Evolutionary conservation across 148 eudicot species (phyloP), one percentile per base, ranked within the genome.

Genomic region (Rhododendron simsii): DNA sequence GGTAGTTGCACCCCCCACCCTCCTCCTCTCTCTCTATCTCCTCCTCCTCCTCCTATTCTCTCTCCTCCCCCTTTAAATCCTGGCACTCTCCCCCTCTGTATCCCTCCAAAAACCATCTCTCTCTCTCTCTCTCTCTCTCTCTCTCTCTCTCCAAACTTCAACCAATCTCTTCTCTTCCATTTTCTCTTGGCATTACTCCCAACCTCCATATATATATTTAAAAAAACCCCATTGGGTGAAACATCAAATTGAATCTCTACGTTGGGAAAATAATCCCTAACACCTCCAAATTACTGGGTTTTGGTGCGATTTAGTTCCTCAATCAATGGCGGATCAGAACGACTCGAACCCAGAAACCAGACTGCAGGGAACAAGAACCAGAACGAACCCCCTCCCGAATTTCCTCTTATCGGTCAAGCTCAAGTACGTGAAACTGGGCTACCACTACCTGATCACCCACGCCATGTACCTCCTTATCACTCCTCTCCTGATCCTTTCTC

Each of bases 391-490:
- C 20, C 87, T 91, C 21, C 92, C 93, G 11, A 92, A 92, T 81
- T 90, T 90, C 50, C 90, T 87, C 5, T 26, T 85, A 4, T 90
- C 93, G 0, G 90, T 92, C 0, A 85, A 78, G 61, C 94, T 91
- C 71, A 92, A 92, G 39, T 92, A 92, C 80, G 94, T 92, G 20
- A 92, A 92, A 80, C 87, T 92, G 8, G 94, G 92, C 4, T 92
- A 90, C 87, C 92, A 92, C 41, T 89, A 92, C 76, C 53, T 92
- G 20, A 92, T 92, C 75, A 77, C 90, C 18, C 88, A 92, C 71
- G 90, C 84, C 61, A 90, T 92, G 90, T 91, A 90, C 87, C 87
- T 92, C 23, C 35, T 92, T 2, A 63, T 92, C n/a, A 16, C 87
- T 33, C 92, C 92, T 5, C 77, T 92, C 5, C 45, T 92, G 0